Evolutionary conservation across 345 rosid species (phyloP).

Genomic region (Aquilaria malaccensis): DNA sequence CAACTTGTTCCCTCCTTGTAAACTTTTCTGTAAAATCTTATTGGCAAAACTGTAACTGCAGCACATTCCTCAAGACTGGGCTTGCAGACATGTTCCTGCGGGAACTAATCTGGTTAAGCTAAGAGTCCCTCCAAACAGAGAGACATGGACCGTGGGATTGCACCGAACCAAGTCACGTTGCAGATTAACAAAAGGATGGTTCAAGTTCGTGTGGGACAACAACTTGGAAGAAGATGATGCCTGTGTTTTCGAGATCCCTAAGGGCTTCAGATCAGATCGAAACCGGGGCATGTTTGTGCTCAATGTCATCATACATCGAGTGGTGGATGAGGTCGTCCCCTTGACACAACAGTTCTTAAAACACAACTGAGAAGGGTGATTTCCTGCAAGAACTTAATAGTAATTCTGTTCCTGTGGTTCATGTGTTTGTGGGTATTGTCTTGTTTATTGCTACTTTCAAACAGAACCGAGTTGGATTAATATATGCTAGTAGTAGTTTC

Average conservation of each 20-base stretch:
- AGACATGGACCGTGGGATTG: not conserved
- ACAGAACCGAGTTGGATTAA: too few relatives aligned
- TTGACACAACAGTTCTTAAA: not conserved
- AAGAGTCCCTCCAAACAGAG: not conserved
- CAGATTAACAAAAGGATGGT: not conserved
- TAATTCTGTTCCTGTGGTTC: too few relatives aligned
- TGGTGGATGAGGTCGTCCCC: slow-evolving; percentile 8
- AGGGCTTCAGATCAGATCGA: not conserved
- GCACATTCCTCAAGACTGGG: not conserved
- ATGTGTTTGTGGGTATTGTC: too few relatives aligned
- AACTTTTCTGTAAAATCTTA: not conserved
- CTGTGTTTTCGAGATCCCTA: slow-evolving; percentile 5
- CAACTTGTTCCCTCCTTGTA: not conserved
- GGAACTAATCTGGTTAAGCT: not conserved
- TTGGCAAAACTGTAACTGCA: too few relatives aligned
- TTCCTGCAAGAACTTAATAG: too few relatives aligned
- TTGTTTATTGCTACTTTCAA: too few relatives aligned
- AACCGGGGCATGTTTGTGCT: not conserved
- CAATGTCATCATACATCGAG: slow-evolving; percentile 4
- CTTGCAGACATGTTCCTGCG: not conserved
- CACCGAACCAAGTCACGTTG: not conserved
- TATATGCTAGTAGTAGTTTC: too few relatives aligned
- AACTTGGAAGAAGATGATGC: slow-evolving; percentile 9
- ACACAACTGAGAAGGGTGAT: too few relatives aligned
- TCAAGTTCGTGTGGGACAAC: slow-evolving; percentile 1